phyloP scores from a whole-genome alignment of 768 basidiomycete genomes.

The Auricularia sp. region DNA sequence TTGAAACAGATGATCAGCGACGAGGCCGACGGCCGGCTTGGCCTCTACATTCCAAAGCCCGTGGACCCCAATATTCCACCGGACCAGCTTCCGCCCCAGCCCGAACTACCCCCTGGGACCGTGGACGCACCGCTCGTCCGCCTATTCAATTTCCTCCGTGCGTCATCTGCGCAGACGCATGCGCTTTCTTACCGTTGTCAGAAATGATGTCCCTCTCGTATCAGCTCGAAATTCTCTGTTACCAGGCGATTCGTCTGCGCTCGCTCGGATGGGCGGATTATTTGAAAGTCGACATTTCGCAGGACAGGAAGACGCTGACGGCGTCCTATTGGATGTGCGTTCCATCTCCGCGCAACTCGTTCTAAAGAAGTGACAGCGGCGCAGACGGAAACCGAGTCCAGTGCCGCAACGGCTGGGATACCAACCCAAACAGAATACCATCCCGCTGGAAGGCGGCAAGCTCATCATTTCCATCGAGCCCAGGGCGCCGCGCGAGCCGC shows the following conservation, averaged over 20 bases:
- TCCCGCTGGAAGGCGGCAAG: conserved; percentile 59
- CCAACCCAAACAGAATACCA: conserved; percentile 24
- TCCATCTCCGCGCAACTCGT: neutral
- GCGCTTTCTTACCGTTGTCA: conserved; percentile 20
- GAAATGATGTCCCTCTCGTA: conserved; percentile 90
- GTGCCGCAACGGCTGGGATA: conserved; percentile 18
- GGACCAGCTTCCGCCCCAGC: conserved; percentile 14
- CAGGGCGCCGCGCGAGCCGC: neutral
- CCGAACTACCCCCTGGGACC: conserved; percentile 46
- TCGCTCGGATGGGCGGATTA: conserved; percentile 81
- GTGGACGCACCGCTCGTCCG: conserved; percentile 79
- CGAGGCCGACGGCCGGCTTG: conserved; percentile 61
- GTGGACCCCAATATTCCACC: conserved; percentile 32
- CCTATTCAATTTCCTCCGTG: conserved; percentile 82
- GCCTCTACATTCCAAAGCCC: conserved; percentile 46
- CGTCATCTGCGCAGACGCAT: conserved; percentile 18
- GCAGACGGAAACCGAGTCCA: conserved; percentile 29
- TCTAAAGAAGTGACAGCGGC: conserved; percentile 4
- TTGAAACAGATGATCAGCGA: conserved; percentile 59
- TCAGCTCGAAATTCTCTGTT: conserved; percentile 82
- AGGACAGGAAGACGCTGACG: conserved; percentile 54
- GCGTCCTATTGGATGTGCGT: conserved; percentile 83
- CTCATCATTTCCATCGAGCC: conserved; percentile 58
- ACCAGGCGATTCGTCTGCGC: conserved; percentile 73
- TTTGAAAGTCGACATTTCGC: conserved; percentile 58